A percentile compares a stretch with the other conserved stretches of the same genome.
Conservation (phyloP, 2,329 filamentous ascomycete genomes). For the Alternaria alternata region DNA sequence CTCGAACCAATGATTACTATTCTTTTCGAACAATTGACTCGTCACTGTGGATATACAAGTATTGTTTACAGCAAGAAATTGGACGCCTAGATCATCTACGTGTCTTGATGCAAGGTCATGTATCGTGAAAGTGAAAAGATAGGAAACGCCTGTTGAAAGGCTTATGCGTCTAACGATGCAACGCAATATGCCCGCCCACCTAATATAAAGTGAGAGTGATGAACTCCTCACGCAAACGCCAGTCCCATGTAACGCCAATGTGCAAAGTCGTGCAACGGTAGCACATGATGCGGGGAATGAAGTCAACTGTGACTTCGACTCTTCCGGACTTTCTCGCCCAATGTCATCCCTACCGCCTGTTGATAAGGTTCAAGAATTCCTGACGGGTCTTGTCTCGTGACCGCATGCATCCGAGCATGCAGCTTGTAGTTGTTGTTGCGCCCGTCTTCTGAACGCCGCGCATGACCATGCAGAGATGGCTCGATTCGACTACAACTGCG, state of each 20-base stretch:
- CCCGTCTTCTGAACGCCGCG: slow-evolving; percentile 93
- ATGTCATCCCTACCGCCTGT: slow-evolving; percentile 30
- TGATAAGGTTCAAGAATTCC: slow-evolving; percentile 84
- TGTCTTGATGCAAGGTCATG: not conserved
- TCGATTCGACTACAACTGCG: slow-evolving; percentile 96
- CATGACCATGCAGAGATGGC: slow-evolving; percentile 98
- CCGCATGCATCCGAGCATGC: slow-evolving; percentile 96
- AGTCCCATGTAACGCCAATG: slow-evolving; percentile 20
- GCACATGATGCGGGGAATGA: not conserved
- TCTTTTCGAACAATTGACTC: not conserved
- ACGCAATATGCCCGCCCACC: slow-evolving; percentile 1
- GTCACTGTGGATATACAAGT: not conserved
- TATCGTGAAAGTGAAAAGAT: not conserved
- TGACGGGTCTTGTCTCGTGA: slow-evolving; percentile 91
- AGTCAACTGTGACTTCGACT: not conserved
- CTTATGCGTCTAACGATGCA: slow-evolving; percentile 9
- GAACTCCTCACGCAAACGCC: slow-evolving; percentile 31
- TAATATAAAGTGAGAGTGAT: slow-evolving; percentile 38
- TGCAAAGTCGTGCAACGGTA: not conserved
- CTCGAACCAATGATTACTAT: not conserved
- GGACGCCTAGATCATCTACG: not conserved
- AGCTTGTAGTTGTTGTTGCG: slow-evolving; percentile 90
- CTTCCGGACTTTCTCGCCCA: not conserved
- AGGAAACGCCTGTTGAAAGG: slow-evolving; percentile 10
- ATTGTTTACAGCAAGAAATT: not conserved